Evolutionary conservation across 2,329 filamentous ascomycete genomes (phyloP), one percentile per base, ranked within the genome.

Genomic region (Fusarium solani-melongenae): DNA sequence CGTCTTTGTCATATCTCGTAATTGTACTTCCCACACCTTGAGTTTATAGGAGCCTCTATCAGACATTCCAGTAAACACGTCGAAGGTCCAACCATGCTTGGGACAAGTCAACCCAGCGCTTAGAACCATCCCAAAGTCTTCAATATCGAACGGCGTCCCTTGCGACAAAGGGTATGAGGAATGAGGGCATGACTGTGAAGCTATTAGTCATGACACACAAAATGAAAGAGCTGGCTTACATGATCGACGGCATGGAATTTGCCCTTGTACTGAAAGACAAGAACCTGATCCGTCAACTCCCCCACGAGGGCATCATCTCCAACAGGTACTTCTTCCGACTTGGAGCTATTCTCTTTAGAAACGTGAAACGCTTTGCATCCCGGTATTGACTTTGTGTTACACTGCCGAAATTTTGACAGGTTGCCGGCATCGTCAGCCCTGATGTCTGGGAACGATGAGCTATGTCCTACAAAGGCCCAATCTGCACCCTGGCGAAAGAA

Each of bases 61-160:
- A 1, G 86, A 86, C 74, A 84, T 84, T 0, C 92, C 92, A 0
- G 91, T 89, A 61, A 90, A 88, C 3, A 93, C 75, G 77, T 94
- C 92, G 79, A 93, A 94, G 0, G 90, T 91, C 92, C 92, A 94
- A 6, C 85, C 89, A 70, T 93, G 92, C 71, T 92, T 92, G 0
- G 91, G 90, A 78, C 92, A 94, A 0, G 86, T 88, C 5, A 94
- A 82, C 0, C 91, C 92, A 0, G 89, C 86, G 63, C 90, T 92
- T 8, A 92, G 79, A 6, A 87, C 84, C 3, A 92, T 82, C 0
- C 92, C 92, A 77, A 93, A 94, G 69, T 94, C 92, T 73, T 94
- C 92, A 74, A 94, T 93, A 62, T 94, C 92, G 66, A 93, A 93
- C 0, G 91, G 84, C 0, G 82, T 87, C 0, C 90, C 91, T 49